Evolutionary conservation across 441 rosid species (phyloP), one percentile per base, ranked within the genome.

Genomic region (Populus trichocarpa): DNA sequence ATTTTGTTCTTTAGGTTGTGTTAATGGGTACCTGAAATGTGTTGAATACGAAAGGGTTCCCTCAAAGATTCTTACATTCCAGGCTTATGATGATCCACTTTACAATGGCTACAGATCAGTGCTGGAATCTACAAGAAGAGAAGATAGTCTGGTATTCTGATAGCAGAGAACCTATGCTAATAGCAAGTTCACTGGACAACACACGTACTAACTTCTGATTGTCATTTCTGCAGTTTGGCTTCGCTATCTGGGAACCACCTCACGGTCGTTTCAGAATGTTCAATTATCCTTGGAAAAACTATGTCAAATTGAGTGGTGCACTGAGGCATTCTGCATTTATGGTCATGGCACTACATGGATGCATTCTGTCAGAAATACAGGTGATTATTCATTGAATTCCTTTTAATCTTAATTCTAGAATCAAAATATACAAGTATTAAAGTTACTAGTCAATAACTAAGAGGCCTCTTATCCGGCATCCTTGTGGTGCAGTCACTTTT

Each of bases 321-420:
- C 25, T 92, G 82, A 92, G 94, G 81, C 93, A 92, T 86, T 92
- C 94, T 75, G 92, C 96, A n/a, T 90, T 92, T 79, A 85, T 84
- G 93, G 93, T 90, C 74, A 92, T 92, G 96, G 93, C 94, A 3
- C 82, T 92, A 86, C 96, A 92, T 38, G 96, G 94, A 22, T 89
- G 94, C 85, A 89, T 90, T 57, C 93, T 92, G 76, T 86, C 94
- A 0, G 93, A 89, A 84, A 92, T 92, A 72, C 96, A 92, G 92
- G 96, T 91, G 72, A 71, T 42, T 36, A 28, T 59, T 50, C 63
- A 6, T 8, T 4, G 6, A 69, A 68, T 6, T 16, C 35, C 16
- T 11, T 14, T 46, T 14, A 46, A 3, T 46, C 57, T 14, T 14
- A 46, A 46, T 14, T 46, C 20, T 46, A 46, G 57, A 46, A 46